Conservation (phyloP, 169 alveolate species). For the Cryptosporidium bovis region DNA sequence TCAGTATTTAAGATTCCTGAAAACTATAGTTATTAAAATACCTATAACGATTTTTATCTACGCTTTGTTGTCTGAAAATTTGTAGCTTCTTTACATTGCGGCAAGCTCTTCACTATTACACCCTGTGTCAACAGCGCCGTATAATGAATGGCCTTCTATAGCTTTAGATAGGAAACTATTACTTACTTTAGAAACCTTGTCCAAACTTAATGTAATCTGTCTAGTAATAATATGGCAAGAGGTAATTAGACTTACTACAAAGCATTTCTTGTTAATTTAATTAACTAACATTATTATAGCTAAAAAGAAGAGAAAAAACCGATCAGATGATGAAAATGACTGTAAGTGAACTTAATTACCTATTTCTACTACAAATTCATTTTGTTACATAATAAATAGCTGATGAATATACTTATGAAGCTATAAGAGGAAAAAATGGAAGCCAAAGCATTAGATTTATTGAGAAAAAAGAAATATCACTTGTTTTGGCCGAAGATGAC, state of each 20-base stretch:
- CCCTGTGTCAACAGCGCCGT: too few relatives aligned
- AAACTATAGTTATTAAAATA: neutral
- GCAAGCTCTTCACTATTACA: too few relatives aligned
- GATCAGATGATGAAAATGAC: conserved; percentile 66
- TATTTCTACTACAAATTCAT: neutral
- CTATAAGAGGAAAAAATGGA: conserved; percentile 8
- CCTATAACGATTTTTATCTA: neutral
- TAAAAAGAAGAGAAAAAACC: conserved; percentile 40
- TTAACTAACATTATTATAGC: neutral
- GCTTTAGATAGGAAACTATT: too few relatives aligned
- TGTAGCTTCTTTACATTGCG: too few relatives aligned
- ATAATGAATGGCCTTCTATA: too few relatives aligned
- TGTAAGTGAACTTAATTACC: conserved; percentile 28
- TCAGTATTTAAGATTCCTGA: neutral
- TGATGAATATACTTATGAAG: conserved; percentile 43
- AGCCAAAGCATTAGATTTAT: neutral
- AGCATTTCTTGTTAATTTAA: neutral
- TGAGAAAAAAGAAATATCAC: conserved; percentile 51
- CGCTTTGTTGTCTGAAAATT: neutral
- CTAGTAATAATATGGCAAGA: too few relatives aligned
- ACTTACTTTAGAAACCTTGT: too few relatives aligned
- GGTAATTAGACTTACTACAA: too few relatives aligned
- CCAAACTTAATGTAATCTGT: too few relatives aligned
- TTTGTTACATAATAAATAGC: conserved; percentile 2
- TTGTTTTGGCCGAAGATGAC: conserved; percentile 65